These are phyloP conservation scores for Phalaenopsis hybrid DNA, from an alignment of 116 monocot genomes.

Conservation along the genomic window DNA sequence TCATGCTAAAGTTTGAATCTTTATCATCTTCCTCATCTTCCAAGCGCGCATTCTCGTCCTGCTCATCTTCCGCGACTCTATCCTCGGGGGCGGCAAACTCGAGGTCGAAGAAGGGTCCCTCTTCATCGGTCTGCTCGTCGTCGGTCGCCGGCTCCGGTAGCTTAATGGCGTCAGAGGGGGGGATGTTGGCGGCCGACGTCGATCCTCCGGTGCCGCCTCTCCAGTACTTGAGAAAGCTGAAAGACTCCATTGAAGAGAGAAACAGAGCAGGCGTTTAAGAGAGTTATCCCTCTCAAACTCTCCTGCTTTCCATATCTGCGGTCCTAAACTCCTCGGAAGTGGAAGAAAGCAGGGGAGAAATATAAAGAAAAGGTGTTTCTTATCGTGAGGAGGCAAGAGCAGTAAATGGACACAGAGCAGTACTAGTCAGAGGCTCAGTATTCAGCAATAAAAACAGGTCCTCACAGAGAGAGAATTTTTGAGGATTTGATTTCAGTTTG, in stretches of 20 bases:
- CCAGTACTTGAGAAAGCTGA: not conserved
- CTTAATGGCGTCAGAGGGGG: not conserved
- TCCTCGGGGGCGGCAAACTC: conserved; percentile 8
- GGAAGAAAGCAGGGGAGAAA: not conserved
- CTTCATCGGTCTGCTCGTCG: conserved; percentile 14
- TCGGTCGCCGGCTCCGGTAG: not conserved
- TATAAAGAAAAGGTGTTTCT: conserved; percentile 1
- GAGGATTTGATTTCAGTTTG: conserved; percentile 1
- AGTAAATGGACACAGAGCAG: conserved; percentile 4
- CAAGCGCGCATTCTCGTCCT: not conserved
- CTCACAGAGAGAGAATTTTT: not conserved
- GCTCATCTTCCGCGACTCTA: not conserved
- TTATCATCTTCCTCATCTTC: conserved; percentile 8
- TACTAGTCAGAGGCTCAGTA: not conserved
- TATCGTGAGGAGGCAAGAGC: conserved; percentile 5
- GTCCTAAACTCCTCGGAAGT: not conserved
- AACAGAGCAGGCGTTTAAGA: not conserved
- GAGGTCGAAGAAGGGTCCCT: conserved; percentile 33
- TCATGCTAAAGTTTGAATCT: conserved; percentile 20
- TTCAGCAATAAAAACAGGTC: not conserved
- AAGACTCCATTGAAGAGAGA: not conserved
- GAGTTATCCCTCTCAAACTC: not conserved
- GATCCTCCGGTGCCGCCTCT: not conserved
- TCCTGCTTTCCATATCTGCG: not conserved
- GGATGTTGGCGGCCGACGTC: not conserved